A percentile compares a stretch with the other conserved stretches of the same genome.
Conservation (phyloP, 2,329 filamentous ascomycete species). For the Bisporella sp. region DNA sequence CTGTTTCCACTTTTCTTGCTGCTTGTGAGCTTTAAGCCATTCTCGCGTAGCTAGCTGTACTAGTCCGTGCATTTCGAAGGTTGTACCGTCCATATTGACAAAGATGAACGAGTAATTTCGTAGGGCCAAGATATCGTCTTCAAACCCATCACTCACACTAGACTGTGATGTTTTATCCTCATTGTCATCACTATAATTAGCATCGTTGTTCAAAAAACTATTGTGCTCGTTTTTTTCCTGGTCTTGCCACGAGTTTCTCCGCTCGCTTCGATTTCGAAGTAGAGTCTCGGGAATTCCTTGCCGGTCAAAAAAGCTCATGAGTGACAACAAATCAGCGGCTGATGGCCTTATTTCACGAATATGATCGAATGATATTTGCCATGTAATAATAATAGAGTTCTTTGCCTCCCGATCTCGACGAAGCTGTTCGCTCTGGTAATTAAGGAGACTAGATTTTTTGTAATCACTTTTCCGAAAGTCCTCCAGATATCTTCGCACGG, state of each 20-base stretch:
- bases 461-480: constrained; percentile 28
- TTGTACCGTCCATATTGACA: constrained; percentile 9
- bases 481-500: constrained; percentile 30
- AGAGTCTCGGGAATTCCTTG: constrained; percentile 33
- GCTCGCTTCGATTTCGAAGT: constrained; percentile 17
- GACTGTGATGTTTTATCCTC: constrained; percentile 9
- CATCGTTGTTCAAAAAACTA: constrained; percentile 5
- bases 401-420: constrained; percentile 29
- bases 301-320: constrained; percentile 19
- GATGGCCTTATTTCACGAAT: constrained; percentile 26
- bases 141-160: constrained; percentile 8
- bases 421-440: constrained; percentile 26
- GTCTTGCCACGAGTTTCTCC: constrained; percentile 5
- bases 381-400: constrained; percentile 14
- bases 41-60: constrained; percentile 32
- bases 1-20: constrained; percentile 25
- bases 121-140: constrained; percentile 29
- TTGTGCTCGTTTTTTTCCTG: constrained; percentile 2
- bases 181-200: not conserved
- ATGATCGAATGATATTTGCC: constrained; percentile 18
- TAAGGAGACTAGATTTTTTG: constrained; percentile 23
- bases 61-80: constrained; percentile 36
- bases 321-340: constrained; percentile 36
- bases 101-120: constrained; percentile 32
- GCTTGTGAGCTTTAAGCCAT: constrained; percentile 26